Evolutionary conservation across 305 asterid species (phyloP), one percentile per base, ranked within the genome.

Genomic region (Fraxinus baroniana): DNA sequence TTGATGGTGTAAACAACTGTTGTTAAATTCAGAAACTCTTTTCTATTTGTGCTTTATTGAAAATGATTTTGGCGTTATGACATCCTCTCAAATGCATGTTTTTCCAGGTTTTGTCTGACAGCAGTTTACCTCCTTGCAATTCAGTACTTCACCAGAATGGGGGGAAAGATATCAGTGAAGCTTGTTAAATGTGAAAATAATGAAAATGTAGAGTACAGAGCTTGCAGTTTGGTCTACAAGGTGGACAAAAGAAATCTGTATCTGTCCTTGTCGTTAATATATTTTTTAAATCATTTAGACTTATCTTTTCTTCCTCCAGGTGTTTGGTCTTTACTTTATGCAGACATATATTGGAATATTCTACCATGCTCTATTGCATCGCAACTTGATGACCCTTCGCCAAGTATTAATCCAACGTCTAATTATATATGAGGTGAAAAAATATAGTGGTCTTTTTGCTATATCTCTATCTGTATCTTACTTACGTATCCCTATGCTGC

Each of bases 161-260:
- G 99, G 15, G 97, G 98, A 75, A 93, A 90, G 89, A 84, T 96
- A 30, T 89, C 98, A 1, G 92, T 89, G 92, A 93, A 91, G 86
- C 97, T 96, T 85, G 92, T 96, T 77, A 93, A 94, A 83, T 87
- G 82, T 71, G 98, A 96, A 89, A 87, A 87, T 35, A 90, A 89
- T 72, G 91, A 90, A 82, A 93, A 88, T 83, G 78, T 81, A 4
- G 99, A 94, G 85, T 86, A 89, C 86, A 87, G 89, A 85, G 96
- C 99, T 79, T 90, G 92, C 87, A 94, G 99, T 88, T 90, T 94
- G 90, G 97, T 96, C 68, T 96, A 96, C 92, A 94, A 96, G 99
- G 99, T 93, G 85, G 35, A 37, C 26, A 83, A 75, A 64, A 62
- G 52, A 73, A 44, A 7, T 77, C 7, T n/a, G 6, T 68, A 49